Evolutionary conservation across 2,329 filamentous ascomycete species (phyloP).

Genomic region (Penicillium sp.): DNA sequence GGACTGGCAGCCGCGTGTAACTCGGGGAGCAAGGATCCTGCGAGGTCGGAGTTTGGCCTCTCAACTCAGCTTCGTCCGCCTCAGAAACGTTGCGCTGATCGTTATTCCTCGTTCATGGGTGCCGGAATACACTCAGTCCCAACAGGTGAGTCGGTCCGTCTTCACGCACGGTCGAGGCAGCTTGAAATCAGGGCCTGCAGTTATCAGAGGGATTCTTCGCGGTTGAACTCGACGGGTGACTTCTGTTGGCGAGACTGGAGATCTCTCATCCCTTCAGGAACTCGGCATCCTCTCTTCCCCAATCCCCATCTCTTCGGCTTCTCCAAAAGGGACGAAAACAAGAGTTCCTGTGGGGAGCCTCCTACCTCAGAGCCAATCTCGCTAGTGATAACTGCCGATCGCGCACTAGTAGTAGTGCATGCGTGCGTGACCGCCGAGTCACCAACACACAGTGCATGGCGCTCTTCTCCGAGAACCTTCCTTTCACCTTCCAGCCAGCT

Average conservation of each 20-base stretch:
- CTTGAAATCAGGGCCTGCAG: background rate
- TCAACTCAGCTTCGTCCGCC: background rate
- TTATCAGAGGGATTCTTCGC: background rate
- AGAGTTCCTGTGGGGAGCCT: constrained; percentile 22
- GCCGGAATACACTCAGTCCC: background rate
- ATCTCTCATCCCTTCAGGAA: background rate
- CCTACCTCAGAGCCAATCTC: constrained; percentile 16
- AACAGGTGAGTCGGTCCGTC: background rate
- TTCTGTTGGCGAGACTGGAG: background rate
- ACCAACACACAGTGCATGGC: background rate
- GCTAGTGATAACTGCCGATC: constrained; percentile 22
- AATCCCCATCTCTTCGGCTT: constrained; percentile 2
- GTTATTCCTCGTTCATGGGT: background rate
- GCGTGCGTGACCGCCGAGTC: constrained; percentile 10
- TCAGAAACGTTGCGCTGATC: background rate
- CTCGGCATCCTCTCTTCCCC: background rate
- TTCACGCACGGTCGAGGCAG: background rate
- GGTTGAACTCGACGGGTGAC: background rate
- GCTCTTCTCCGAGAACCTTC: background rate
- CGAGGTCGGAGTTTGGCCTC: background rate
- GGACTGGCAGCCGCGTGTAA: background rate
- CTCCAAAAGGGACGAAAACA: constrained; percentile 14
- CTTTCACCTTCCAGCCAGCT: background rate
- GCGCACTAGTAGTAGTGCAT: constrained; percentile 5
- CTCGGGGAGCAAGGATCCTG: background rate